Evolutionary conservation across 1,284 basidiomycete genomes (phyloP), one percentile per base, ranked within the genome.

Genomic region (Kwoniella shivajii): DNA sequence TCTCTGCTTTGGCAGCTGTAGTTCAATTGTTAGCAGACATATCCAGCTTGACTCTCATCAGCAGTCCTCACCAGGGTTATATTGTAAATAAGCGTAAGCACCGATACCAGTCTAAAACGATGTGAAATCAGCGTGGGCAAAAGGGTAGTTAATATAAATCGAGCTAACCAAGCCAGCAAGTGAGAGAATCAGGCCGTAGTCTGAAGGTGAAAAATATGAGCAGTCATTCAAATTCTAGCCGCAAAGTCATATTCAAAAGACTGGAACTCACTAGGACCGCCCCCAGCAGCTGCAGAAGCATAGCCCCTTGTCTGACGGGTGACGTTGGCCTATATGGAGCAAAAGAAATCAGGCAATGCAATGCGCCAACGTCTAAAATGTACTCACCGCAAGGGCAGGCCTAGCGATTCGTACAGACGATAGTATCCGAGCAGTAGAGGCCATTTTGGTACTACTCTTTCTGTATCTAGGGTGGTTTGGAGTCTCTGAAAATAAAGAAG

Each of bases 61-160:
- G 11, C 16, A 30, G n/a, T n/a, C n/a, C 41, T 51, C 39, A 56
- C 60, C 29, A 39, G 59, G 59, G 45, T 60, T 63, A 48, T 67
- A 64, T 46, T 72, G 56, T 16, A 75, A 63, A 59, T 76, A 76
- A 22, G 70, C 70, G 50, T 72, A 74, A 18, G 65, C 66, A 33
- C 67, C 73, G 44, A 75, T 61, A 51, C 73, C 76, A 33, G 61
- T 68, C 65, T 68, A 39, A 7, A 36, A 22, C n/a, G 29, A 11
- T 14, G 30, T 16, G 33, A 27, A 13, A 38, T 53, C 33, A 50
- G 42, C n/a, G 38, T 14, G 24, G 11, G 18, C 36, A 9, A 47
- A 41, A 26, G 9, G 27, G 13, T 29, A 29, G 13, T 33, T 27
- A 14, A 39, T 10, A 18, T 20, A 31, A 26, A 4, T 46, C n/a